Evolutionary conservation across 73 alveolate genomes (phyloP).

Genomic region (Tetrahymena borealis): DNA sequence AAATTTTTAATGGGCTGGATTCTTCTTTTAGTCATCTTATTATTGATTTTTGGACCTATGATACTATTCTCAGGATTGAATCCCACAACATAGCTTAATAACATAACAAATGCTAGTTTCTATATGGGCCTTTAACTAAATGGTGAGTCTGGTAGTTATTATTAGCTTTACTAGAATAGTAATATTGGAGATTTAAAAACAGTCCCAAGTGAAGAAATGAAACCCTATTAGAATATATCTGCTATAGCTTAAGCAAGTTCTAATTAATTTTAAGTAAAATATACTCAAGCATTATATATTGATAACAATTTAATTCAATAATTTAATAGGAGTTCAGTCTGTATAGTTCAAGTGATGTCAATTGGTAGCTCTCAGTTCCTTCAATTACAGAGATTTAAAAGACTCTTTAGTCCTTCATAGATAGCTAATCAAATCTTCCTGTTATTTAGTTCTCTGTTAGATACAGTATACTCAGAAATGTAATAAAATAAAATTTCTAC

Average conservation of each 20-base stretch:
- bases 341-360: neutral
- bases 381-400: neutral
- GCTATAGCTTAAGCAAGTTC: neutral
- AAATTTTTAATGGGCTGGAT: conserved; percentile 71
- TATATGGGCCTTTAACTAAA: neutral
- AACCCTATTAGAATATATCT: neutral
- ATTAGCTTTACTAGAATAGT: neutral
- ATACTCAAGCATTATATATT: neutral
- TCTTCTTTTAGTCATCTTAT: conserved; percentile 46
- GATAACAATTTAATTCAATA: neutral
- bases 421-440: neutral
- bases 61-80: conserved; percentile 78
- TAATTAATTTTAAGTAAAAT: neutral
- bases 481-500: neutral
- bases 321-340: neutral
- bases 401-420: neutral
- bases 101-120: conserved; percentile 50
- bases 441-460: neutral
- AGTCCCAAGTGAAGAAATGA: neutral
- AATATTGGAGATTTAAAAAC: neutral
- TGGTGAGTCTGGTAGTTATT: neutral
- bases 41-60: conserved; percentile 79
- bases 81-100: conserved; percentile 84
- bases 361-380: neutral
- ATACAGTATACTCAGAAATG: neutral